Conservation (phyloP, 495 filamentous ascomycete species). For the Articulospora tetracladia region DNA sequence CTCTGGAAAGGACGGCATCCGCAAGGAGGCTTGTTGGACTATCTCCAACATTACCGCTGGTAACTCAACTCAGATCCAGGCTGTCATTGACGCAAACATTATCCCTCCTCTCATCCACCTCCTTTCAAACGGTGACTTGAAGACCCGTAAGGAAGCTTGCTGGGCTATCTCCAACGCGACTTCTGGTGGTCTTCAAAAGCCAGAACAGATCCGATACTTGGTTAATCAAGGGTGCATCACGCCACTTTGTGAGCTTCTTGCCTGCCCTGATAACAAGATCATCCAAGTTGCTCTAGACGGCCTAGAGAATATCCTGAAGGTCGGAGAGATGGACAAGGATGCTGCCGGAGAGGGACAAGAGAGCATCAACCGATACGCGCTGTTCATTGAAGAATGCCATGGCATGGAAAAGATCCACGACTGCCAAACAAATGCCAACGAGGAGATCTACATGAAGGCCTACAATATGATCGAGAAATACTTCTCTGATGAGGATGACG, state of each 20-base stretch:
- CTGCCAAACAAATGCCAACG: slow-evolving; percentile 99
- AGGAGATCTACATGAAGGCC: slow-evolving; percentile 99
- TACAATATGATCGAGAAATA: slow-evolving; percentile 99
- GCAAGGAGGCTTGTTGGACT: slow-evolving; percentile 99
- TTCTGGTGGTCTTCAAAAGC: slow-evolving; percentile 95
- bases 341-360: slow-evolving; percentile 67
- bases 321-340: slow-evolving; percentile 98
- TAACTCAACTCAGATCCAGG: slow-evolving; percentile 95
- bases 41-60: slow-evolving; percentile 99
- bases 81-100: slow-evolving; percentile 95
- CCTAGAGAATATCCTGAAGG: slow-evolving; percentile 98
- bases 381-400: slow-evolving; percentile 97
- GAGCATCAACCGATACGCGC: slow-evolving; percentile 90
- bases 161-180: slow-evolving; percentile 99
- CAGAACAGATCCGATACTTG: slow-evolving; percentile 95
- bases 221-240: slow-evolving; percentile 94
- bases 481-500: slow-evolving; percentile 97
- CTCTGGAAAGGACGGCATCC: slow-evolving; percentile 97
- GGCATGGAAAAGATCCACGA: slow-evolving; percentile 99
- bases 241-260: slow-evolving; percentile 92
- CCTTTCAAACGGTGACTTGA: slow-evolving; percentile 93
- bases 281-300: slow-evolving; percentile 99
- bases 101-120: slow-evolving; percentile 95
- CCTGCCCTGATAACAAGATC: slow-evolving; percentile 99
- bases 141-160: slow-evolving; percentile 99